Percentiles rank a stretch among this genome's conserved stretches.
Evolutionary conservation across 305 asterid genomes (phyloP).

Genomic region (Striga hermonthica): DNA sequence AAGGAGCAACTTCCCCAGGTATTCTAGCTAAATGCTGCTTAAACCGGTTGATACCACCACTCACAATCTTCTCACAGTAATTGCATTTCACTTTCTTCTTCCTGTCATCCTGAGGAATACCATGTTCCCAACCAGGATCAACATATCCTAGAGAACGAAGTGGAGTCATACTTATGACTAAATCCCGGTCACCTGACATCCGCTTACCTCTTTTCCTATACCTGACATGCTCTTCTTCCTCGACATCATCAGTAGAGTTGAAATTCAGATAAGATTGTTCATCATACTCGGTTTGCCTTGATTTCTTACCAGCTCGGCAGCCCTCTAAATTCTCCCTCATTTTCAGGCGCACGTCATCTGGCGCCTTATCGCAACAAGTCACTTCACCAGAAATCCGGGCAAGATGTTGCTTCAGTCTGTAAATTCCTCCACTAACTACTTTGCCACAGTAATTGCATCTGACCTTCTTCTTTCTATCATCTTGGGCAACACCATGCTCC

Average conservation of each 20-base stretch:
- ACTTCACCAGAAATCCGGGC: constrained; percentile 92
- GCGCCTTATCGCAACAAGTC: constrained; percentile 87
- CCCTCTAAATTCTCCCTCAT: constrained; percentile 87
- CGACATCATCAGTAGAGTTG: constrained; percentile 49
- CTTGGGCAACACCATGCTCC: constrained; percentile 95
- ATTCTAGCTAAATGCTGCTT: constrained; percentile 94
- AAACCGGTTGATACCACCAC: constrained; percentile 92
- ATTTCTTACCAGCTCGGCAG: constrained; percentile 70
- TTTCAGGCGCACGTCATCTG: constrained; percentile 71
- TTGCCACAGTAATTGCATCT: constrained; percentile 89
- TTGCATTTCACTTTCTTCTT: constrained; percentile 94
- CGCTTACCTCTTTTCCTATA: constrained; percentile 74
- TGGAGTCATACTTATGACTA: constrained; percentile 62
- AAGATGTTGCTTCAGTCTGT: constrained; percentile 89
- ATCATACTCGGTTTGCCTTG: constrained; percentile 61
- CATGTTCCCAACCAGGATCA: constrained; percentile 98
- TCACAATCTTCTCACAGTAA: constrained; percentile 88
- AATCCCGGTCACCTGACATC: constrained; percentile 57
- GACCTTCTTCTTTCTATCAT: constrained; percentile 84
- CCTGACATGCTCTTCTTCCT: constrained; percentile 62
- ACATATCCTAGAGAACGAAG: constrained; percentile 86
- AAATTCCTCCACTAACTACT: constrained; percentile 91
- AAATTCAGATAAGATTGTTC: constrained; percentile 71
- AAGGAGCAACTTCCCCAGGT: constrained; percentile 95
- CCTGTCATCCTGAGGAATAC: constrained; percentile 91